Conservation (phyloP, 306 rosid genomes). For the Trifolium dubium region DNA sequence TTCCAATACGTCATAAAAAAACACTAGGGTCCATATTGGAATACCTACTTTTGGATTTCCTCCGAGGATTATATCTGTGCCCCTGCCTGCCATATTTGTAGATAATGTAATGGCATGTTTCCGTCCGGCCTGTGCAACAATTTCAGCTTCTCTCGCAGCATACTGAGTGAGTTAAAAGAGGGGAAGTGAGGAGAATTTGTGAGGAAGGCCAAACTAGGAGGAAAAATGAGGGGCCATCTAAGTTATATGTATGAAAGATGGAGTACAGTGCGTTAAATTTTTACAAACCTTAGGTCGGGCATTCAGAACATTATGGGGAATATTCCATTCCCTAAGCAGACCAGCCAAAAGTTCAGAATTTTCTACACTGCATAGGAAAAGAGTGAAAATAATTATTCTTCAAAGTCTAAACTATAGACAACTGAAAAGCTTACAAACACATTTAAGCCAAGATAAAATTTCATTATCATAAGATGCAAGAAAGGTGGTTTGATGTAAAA, state of each 20-base stretch:
- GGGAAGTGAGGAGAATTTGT: slow-evolving; percentile 4
- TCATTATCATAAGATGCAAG: slow-evolving; percentile 8
- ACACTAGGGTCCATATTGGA: slow-evolving; percentile 34
- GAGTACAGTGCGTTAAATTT: slow-evolving; percentile 30
- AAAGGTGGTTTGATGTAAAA: slow-evolving; percentile 17
- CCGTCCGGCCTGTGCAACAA: slow-evolving; percentile 95
- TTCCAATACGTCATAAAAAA: slow-evolving; percentile 8
- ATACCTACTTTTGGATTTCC: slow-evolving; percentile 94
- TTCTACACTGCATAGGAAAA: slow-evolving; percentile 75
- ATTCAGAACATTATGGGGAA: slow-evolving; percentile 94
- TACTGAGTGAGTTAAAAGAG: slow-evolving; percentile 60
- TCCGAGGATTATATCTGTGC: slow-evolving; percentile 97
- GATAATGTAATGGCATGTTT: slow-evolving; percentile 95
- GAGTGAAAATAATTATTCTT: slow-evolving; percentile 37
- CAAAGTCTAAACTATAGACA: slow-evolving; percentile 27
- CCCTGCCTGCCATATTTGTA: slow-evolving; percentile 99
- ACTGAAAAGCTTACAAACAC: slow-evolving; percentile 12
- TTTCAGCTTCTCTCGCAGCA: slow-evolving; percentile 95
- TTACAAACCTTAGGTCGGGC: slow-evolving; percentile 91
- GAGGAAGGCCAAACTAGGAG: slow-evolving; percentile 24
- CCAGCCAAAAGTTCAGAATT: slow-evolving; percentile 88
- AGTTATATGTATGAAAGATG: slow-evolving; percentile 31
- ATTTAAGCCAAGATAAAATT: slow-evolving; percentile 22
- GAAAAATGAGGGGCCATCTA: not conserved
- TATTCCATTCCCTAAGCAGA: slow-evolving; percentile 74